phyloP scores from a whole-genome alignment of 2,329 filamentous ascomycete species.

The Fusarium ramigenum region DNA sequence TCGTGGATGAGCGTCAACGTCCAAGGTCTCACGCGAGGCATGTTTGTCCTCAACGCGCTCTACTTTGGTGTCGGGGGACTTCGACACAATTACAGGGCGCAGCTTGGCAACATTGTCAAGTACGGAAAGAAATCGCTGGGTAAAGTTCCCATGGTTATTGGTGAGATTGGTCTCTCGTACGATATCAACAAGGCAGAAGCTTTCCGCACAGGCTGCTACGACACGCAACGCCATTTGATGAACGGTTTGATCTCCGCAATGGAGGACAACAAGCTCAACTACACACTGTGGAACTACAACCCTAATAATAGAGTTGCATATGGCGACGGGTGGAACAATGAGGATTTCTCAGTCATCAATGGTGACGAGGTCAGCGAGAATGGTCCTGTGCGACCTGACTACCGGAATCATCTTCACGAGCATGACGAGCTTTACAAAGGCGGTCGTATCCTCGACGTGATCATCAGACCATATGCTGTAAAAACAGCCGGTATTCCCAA shows the following conservation, averaged over 20 bases:
- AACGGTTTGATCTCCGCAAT: slow-evolving; percentile 52
- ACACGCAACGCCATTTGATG: slow-evolving; percentile 52
- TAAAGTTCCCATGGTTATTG: slow-evolving; percentile 49
- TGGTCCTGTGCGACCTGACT: slow-evolving; percentile 42
- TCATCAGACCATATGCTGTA: slow-evolving; percentile 53
- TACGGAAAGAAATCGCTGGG: slow-evolving; percentile 48
- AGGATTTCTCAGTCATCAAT: slow-evolving; percentile 55
- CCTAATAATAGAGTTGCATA: slow-evolving; percentile 51
- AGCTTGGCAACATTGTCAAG: slow-evolving; percentile 49
- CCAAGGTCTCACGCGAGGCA: slow-evolving; percentile 52
- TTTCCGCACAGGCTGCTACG: slow-evolving; percentile 51
- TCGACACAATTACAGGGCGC: slow-evolving; percentile 51
- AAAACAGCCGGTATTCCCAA: slow-evolving; percentile 51
- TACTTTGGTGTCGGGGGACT: slow-evolving; percentile 52
- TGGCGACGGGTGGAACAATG: slow-evolving; percentile 55
- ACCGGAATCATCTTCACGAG: slow-evolving; percentile 47
- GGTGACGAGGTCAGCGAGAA: slow-evolving; percentile 45
- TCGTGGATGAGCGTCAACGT: slow-evolving; percentile 52
- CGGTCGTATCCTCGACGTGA: slow-evolving; percentile 50
- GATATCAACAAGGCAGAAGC: slow-evolving; percentile 51
- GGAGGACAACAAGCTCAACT: slow-evolving; percentile 51
- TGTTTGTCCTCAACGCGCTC: slow-evolving; percentile 52
- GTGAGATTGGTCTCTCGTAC: slow-evolving; percentile 53
- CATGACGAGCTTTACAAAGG: slow-evolving; percentile 51
- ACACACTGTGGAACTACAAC: slow-evolving; percentile 55